A percentile compares a stretch with the other conserved stretches of the same genome.
Evolutionary conservation across 495 filamentous ascomycete genomes (phyloP).

Genomic region (Polyplosphaeria fusca): DNA sequence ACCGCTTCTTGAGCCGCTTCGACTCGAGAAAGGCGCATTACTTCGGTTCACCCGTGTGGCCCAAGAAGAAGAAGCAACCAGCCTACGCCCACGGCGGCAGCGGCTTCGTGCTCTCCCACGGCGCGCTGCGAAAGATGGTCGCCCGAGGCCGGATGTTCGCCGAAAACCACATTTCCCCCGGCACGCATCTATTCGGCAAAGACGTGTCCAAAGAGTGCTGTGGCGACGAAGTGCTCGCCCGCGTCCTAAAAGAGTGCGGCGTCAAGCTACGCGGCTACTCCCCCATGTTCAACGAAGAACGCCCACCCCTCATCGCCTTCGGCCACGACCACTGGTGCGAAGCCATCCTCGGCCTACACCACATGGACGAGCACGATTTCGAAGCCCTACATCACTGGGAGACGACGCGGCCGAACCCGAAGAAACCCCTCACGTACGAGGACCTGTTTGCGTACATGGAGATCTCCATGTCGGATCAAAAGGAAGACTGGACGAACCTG

Average conservation of each 20-base stretch:
- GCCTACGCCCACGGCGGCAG: slow-evolving; percentile 34
- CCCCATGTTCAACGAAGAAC: slow-evolving; percentile 33
- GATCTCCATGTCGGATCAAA: not conserved
- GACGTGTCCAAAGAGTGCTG: slow-evolving; percentile 24
- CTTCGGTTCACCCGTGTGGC: slow-evolving; percentile 56
- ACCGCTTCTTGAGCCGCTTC: slow-evolving; percentile 53
- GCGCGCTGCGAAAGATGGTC: slow-evolving; percentile 31
- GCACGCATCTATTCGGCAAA: slow-evolving; percentile 29
- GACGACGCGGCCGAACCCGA: slow-evolving; percentile 1
- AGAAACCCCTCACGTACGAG: slow-evolving; percentile 24
- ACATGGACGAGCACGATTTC: slow-evolving; percentile 22
- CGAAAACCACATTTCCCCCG: slow-evolving; percentile 9
- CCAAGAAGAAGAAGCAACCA: slow-evolving; percentile 10
- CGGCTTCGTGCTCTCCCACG: slow-evolving; percentile 26
- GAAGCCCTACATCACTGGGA: slow-evolving; percentile 23
- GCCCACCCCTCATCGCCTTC: slow-evolving; percentile 15
- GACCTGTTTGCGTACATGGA: slow-evolving; percentile 28
- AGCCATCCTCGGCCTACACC: slow-evolving; percentile 27
- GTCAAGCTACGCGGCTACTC: slow-evolving; percentile 19
- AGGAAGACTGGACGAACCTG: slow-evolving; percentile 29
- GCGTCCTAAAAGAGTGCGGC: slow-evolving; percentile 24
- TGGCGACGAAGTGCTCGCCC: slow-evolving; percentile 30
- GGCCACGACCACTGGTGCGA: slow-evolving; percentile 30
- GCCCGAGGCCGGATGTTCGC: slow-evolving; percentile 13
- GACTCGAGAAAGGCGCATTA: slow-evolving; percentile 51